Conservation (phyloP, 75 land plant genomes). For the Chamaecyparis obtusa region DNA sequence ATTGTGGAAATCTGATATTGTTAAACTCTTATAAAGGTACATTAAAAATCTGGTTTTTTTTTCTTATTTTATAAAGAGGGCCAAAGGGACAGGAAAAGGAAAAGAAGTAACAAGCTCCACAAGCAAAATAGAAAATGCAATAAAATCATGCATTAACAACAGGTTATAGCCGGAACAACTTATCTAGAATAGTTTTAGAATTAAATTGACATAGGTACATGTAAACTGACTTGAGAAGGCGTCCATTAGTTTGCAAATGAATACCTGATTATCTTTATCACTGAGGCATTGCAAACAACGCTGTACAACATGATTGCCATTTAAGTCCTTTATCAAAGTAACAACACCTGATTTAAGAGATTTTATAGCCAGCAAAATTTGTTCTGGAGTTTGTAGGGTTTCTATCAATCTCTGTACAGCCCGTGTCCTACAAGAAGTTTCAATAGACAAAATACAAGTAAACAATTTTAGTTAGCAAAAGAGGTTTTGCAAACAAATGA, state of each 20-base stretch:
- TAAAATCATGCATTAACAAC: neutral
- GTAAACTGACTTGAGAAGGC: neutral
- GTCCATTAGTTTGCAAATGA: neutral
- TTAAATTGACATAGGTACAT: neutral
- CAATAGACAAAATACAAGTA: neutral
- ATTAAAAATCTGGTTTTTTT: neutral
- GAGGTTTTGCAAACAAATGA: neutral
- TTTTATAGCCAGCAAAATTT: slow-evolving; percentile 44
- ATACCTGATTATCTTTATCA: slow-evolving; percentile 58
- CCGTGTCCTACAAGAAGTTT: slow-evolving; percentile 58
- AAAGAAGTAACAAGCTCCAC: neutral
- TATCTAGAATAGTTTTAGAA: neutral
- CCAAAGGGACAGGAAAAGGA: neutral
- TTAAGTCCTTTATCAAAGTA: slow-evolving; percentile 53
- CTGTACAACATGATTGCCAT: slow-evolving; percentile 88
- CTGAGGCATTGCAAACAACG: slow-evolving; percentile 59
- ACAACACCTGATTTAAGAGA: slow-evolving; percentile 56
- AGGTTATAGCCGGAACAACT: neutral
- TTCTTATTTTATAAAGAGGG: neutral
- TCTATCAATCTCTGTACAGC: slow-evolving; percentile 88
- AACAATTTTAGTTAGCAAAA: neutral
- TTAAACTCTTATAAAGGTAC: neutral
- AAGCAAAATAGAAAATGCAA: neutral
- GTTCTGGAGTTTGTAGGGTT: slow-evolving; percentile 56
- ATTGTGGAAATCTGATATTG: too few species aligned